Conservation (phyloP, 2,329 filamentous ascomycete genomes). For the Ophiocordyceps camponoti-rufipedis region DNA sequence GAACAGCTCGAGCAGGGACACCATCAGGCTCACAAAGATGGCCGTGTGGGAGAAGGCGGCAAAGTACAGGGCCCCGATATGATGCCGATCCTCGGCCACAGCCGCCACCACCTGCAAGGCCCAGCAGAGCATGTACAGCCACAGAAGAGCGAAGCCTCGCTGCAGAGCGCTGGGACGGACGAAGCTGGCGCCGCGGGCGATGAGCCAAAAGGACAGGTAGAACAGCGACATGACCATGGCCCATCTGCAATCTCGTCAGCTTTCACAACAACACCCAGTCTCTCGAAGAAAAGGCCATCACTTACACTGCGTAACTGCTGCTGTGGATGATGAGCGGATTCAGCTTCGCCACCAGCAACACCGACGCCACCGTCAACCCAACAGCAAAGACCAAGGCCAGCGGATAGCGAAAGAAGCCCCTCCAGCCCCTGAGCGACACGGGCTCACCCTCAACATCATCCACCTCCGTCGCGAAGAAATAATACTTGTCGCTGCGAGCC, state of each 20-base stretch:
- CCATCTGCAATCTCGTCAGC: conserved; percentile 31
- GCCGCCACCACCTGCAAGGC: conserved; percentile 51
- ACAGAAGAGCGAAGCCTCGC: conserved; percentile 61
- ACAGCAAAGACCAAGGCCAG: conserved; percentile 52
- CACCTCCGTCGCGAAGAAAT: conserved; percentile 54
- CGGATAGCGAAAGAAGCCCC: conserved; percentile 72
- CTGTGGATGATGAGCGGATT: conserved; percentile 89
- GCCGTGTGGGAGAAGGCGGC: conserved; percentile 64
- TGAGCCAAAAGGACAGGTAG: conserved; percentile 66
- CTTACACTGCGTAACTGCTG: conserved; percentile 60
- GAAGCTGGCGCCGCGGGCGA: conserved; percentile 60
- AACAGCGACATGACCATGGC: conserved; percentile 71
- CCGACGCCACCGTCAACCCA: conserved; percentile 50
- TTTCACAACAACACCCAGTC: not conserved
- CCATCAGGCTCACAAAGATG: conserved; percentile 53
- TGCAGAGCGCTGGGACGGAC: conserved; percentile 75
- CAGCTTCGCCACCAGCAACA: conserved; percentile 59
- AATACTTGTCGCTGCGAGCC: conserved; percentile 61
- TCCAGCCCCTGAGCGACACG: conserved; percentile 53
- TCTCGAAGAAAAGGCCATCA: conserved; percentile 2
- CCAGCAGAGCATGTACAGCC: conserved; percentile 69
- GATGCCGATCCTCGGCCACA: conserved; percentile 56
- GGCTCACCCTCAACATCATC: conserved; percentile 40
- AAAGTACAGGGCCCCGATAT: conserved; percentile 61
- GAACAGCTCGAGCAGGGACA: conserved; percentile 68